Percentiles rank a stretch among this genome's conserved stretches.
These are phyloP conservation scores for Guadua angustifolia DNA, from an alignment of 176 grass and related monocot genomes.

Conservation along the genomic window DNA sequence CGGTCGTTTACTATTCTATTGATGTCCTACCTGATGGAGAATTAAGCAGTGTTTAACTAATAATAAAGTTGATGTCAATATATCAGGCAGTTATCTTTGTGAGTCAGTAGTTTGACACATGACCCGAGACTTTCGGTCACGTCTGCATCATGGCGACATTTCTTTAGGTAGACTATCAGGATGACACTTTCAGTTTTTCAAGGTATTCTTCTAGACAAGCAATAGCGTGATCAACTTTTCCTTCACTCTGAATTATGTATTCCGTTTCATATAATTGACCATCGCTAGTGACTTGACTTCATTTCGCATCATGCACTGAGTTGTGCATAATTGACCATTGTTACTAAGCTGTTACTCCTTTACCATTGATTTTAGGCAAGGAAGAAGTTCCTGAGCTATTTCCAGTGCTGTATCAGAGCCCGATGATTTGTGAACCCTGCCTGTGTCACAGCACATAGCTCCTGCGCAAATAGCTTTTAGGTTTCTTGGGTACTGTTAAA, in stretches of 20 bases:
- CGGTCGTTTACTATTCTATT: conserved; percentile 29
- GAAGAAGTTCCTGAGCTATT: conserved; percentile 88
- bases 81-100: neutral
- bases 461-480: conserved; percentile 44
- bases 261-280: conserved; percentile 1
- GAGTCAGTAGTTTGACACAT: conserved; percentile 27
- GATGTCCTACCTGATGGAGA: conserved; percentile 26
- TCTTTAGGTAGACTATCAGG: neutral
- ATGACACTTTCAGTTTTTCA: neutral
- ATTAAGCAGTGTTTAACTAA: conserved; percentile 21
- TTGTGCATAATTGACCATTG: neutral
- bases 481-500: conserved; percentile 45
- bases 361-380: conserved; percentile 62
- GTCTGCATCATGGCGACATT: neutral
- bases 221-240: conserved; percentile 7
- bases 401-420: conserved; percentile 85
- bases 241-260: neutral
- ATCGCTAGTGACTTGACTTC: neutral
- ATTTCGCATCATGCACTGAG: neutral
- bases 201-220: neutral
- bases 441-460: conserved; percentile 13
- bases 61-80: neutral
- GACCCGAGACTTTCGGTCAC: neutral
- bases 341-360: neutral
- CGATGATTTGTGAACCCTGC: conserved; percentile 32